These are phyloP conservation scores for Paecilomyces sp. DNA, from an alignment of 2,329 filamentous ascomycete genomes.

Conservation along the genomic window DNA sequence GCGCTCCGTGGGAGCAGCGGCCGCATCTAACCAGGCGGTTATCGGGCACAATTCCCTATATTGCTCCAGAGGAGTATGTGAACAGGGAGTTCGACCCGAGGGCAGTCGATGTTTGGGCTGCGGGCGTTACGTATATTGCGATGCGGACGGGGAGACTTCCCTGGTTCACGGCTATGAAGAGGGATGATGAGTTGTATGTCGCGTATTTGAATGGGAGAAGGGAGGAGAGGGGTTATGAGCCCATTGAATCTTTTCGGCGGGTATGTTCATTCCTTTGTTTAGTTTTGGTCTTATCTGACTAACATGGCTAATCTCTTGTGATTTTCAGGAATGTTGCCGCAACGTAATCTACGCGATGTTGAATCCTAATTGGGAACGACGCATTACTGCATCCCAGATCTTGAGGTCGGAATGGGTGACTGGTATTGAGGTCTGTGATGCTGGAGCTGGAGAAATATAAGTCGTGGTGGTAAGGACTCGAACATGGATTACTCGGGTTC, in stretches of 20 bases:
- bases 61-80: conserved; percentile 76
- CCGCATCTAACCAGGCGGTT: conserved; percentile 85
- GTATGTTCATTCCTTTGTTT: conserved; percentile 47
- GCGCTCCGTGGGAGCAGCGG: conserved; percentile 89
- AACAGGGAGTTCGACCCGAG: conserved; percentile 83
- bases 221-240: conserved; percentile 77
- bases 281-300: background rate
- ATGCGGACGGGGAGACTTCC: conserved; percentile 84
- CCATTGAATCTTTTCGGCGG: conserved; percentile 77
- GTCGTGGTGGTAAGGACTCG: no score
- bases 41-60: conserved; percentile 86
- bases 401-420: conserved; percentile 88
- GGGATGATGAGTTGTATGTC: conserved; percentile 82
- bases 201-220: conserved; percentile 75
- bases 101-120: conserved; percentile 89
- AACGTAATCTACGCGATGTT: conserved; percentile 94
- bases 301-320: background rate
- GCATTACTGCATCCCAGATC: conserved; percentile 78
- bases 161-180: conserved; percentile 82
- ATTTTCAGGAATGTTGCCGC: conserved; percentile 68
- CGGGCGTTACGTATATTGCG: conserved; percentile 90
- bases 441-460: conserved; percentile 74
- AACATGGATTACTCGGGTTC: no score
- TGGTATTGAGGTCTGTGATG: conserved; percentile 82
- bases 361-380: conserved; percentile 72